A percentile compares a stretch with the other conserved stretches of the same genome.
These are phyloP conservation scores for Annona squamosa DNA, from an alignment of 164 flowering plant species.

Conservation along the genomic window DNA sequence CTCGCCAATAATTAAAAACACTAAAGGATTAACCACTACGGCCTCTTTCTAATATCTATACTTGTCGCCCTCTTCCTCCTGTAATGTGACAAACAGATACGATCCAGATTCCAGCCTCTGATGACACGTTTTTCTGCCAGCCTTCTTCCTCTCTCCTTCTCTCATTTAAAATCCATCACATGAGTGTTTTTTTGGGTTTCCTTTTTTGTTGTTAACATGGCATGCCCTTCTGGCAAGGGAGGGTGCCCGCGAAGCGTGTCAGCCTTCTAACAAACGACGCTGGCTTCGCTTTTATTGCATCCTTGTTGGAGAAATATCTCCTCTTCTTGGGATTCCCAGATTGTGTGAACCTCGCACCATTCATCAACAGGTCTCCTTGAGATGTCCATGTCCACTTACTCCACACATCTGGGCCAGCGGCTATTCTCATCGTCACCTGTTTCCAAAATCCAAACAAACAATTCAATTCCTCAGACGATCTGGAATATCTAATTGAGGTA, in stretches of 20 bases:
- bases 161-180: no score
- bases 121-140: no score
- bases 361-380: constrained; percentile 52
- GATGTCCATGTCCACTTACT: constrained; percentile 73
- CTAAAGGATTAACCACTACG: no score
- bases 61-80: no score
- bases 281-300: constrained; percentile 45
- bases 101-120: no score
- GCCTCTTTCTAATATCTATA: no score
- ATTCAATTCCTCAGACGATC: not conserved
- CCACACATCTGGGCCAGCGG: constrained; percentile 44
- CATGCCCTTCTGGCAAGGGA: constrained; percentile 22
- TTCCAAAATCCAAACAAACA: not conserved
- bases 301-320: constrained; percentile 10
- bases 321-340: constrained; percentile 30
- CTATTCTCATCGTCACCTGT: constrained; percentile 59
- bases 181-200: no score
- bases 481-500: not conserved
- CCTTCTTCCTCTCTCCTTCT: not conserved
- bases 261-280: constrained; percentile 47
- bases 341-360: constrained; percentile 60
- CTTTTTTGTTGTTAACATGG: constrained; percentile 27
- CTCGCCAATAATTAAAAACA: no score
- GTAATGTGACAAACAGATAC: no score
- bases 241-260: constrained; percentile 50